Conservation (phyloP, 2,329 filamentous ascomycete genomes). For the Aureobasidium pullulans region DNA sequence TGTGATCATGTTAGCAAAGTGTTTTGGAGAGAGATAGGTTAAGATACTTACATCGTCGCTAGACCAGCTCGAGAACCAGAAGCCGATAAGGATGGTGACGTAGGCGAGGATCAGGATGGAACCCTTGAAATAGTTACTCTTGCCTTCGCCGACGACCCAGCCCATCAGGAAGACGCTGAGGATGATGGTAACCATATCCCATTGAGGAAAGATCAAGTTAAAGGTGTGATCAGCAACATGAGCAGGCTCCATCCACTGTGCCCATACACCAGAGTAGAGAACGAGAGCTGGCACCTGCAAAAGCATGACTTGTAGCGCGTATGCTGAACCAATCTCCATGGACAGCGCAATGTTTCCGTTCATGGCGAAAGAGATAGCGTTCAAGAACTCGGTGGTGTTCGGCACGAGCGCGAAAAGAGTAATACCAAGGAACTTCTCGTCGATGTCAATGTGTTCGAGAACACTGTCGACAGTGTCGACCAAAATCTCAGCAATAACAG, state of each 20-base stretch:
- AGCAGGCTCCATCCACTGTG: conserved; percentile 44
- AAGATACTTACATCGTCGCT: conserved; percentile 38
- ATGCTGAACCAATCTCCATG: conserved; percentile 98
- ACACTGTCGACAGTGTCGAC: conserved; percentile 98
- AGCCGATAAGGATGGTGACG: conserved; percentile 82
- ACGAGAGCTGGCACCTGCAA: conserved; percentile 91
- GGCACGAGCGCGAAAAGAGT: conserved; percentile 94
- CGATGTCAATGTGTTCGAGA: conserved; percentile 78
- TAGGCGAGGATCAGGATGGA: conserved; percentile 91
- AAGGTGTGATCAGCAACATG: conserved; percentile 60
- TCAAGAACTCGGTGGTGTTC: conserved; percentile 97
- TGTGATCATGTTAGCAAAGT: not conserved
- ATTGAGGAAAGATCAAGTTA: conserved; percentile 89
- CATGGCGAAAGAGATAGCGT: conserved; percentile 99
- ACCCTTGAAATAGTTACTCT: conserved; percentile 99
- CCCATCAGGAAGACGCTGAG: conserved; percentile 92
- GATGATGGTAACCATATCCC: conserved; percentile 97
- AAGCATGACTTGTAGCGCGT: conserved; percentile 90
- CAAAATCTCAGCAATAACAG: conserved; percentile 93
- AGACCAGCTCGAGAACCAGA: conserved; percentile 71
- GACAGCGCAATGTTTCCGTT: conserved; percentile 97
- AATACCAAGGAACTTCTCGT: conserved; percentile 95
- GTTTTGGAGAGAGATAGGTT: too few species aligned
- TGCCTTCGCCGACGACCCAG: conserved; percentile 96
- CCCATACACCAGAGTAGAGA: conserved; percentile 76